Conservation (phyloP, 2,329 filamentous ascomycete genomes). For the Fusarium robinianum region DNA sequence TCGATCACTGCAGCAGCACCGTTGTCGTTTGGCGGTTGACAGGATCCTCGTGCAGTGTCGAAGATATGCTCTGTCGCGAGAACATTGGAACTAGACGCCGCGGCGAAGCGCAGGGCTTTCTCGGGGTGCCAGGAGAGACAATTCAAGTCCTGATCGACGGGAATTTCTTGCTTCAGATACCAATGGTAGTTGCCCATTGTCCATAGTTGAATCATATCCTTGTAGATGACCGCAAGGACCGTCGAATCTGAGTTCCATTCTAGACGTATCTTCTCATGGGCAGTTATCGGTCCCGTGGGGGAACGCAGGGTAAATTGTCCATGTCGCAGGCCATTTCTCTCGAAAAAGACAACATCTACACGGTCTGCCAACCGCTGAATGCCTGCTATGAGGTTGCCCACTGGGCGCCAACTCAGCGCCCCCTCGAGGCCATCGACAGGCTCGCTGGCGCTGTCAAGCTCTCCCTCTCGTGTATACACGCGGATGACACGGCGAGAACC, state of each 20-base stretch:
- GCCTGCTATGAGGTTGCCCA: constrained; percentile 87
- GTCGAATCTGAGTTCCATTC: constrained; percentile 93
- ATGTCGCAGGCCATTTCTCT: constrained; percentile 95
- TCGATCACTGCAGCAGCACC: constrained; percentile 85
- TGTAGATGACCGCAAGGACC: constrained; percentile 79
- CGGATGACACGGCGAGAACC: constrained; percentile 77
- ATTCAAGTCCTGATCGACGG: constrained; percentile 43
- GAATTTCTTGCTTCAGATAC: constrained; percentile 92
- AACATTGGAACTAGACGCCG: constrained; percentile 56
- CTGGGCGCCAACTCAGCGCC: constrained; percentile 86
- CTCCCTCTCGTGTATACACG: constrained; percentile 87
- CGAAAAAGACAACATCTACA: constrained; percentile 91
- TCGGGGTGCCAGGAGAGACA: constrained; percentile 81
- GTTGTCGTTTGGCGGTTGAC: constrained; percentile 72
- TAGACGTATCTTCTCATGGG: constrained; percentile 65
- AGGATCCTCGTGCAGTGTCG: constrained; percentile 69
- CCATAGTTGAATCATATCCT: constrained; percentile 85
- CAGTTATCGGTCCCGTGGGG: constrained; percentile 59
- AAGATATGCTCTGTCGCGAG: constrained; percentile 70
- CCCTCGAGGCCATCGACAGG: constrained; percentile 91
- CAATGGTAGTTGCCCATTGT: constrained; percentile 98
- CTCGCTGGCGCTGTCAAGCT: constrained; percentile 91
- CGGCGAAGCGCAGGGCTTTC: constrained; percentile 70
- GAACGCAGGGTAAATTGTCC: constrained; percentile 85
- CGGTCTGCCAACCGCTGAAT: constrained; percentile 72